Evolutionary conservation across 495 filamentous ascomycete genomes (phyloP).

Genomic region (Aspergillus incahuasiensis): DNA sequence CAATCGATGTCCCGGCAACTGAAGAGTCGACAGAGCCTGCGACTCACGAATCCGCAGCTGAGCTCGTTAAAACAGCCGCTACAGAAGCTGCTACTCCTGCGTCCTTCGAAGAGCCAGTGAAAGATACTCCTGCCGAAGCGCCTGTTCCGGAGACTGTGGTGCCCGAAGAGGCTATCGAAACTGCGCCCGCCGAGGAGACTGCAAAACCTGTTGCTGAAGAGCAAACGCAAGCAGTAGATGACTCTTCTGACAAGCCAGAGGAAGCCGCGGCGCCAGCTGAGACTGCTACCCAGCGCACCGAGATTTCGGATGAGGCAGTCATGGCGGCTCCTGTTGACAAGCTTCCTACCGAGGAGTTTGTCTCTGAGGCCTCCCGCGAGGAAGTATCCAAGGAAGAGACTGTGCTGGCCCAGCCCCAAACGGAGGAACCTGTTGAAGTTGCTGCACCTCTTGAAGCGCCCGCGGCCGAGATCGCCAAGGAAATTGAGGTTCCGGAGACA

Average conservation of each 20-base stretch:
- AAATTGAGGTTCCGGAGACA: not conserved
- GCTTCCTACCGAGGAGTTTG: not conserved
- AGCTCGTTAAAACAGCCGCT: not conserved
- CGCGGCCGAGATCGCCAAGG: not conserved
- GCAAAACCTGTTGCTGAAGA: not conserved
- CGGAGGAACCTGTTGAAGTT: slow-evolving; percentile 3
- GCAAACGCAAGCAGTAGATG: not conserved
- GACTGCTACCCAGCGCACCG: not conserved
- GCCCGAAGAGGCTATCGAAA: not conserved
- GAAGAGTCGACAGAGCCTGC: not conserved
- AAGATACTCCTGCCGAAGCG: not conserved
- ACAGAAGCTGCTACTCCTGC: slow-evolving; percentile 7
- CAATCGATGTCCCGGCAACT: not conserved
- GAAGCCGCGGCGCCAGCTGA: not conserved
- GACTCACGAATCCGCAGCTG: not conserved
- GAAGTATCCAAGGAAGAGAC: not conserved
- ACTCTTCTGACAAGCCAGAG: not conserved
- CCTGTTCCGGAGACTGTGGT: not conserved
- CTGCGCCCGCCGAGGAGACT: not conserved
- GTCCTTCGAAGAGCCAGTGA: not conserved
- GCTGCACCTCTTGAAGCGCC: slow-evolving; percentile 4
- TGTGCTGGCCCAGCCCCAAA: not conserved
- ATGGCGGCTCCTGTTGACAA: not conserved
- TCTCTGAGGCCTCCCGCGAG: not conserved
- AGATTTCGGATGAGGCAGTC: not conserved